Evolutionary conservation across 495 filamentous ascomycete species (phyloP), one percentile per base, ranked within the genome.

Genomic region (Sphaerosporella brunnea): DNA sequence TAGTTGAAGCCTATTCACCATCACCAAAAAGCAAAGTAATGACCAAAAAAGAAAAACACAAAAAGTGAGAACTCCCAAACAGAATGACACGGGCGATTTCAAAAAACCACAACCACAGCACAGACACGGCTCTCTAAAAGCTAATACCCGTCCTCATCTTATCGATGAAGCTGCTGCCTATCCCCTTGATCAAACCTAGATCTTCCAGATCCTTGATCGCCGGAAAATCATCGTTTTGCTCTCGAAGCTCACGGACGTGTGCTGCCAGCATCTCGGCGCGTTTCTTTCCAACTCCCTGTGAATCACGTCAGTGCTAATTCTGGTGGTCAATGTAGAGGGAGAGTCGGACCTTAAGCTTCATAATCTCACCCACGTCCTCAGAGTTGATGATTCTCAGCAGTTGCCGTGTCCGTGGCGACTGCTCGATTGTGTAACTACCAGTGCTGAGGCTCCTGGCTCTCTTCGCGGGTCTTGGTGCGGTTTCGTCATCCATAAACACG

Each of bases 331-430:
- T 23, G 21, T 23, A 30, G 11, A 37, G 42, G 13, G 13, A 19
- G 23, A 10, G 10, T 15, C 48, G 13, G 34, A 54, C 78, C 59
- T 81, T 84, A n/a, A 96, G 70, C 15, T 76, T 72, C 26, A 64
- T 78, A 40, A 83, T 85, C 49, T 74, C 70, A 24, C 65, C 68
- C 4, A 84, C 63, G 51, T 95, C 82, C 11, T 82, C 71, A 1
- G 79, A 83, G 63, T 97, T 97, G 63, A 97, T 77, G 55, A 95
- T 81, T 11, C 74, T 70, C 2, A 97, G 69, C 7, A 97, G 60
- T 43, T 77, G 73, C 52, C 69, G 65, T 3, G 82, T 82, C 4
- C 78, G 70, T 1, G 85, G 83, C 0, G 81, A 80, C 9, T 71
- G 67, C 0, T 58, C 52, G 3, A 10, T 56, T 34, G 25, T 36